These are phyloP conservation scores for Salmacisia buchloeana DNA, from an alignment of 1,284 basidiomycete genomes.

Conservation along the genomic window DNA sequence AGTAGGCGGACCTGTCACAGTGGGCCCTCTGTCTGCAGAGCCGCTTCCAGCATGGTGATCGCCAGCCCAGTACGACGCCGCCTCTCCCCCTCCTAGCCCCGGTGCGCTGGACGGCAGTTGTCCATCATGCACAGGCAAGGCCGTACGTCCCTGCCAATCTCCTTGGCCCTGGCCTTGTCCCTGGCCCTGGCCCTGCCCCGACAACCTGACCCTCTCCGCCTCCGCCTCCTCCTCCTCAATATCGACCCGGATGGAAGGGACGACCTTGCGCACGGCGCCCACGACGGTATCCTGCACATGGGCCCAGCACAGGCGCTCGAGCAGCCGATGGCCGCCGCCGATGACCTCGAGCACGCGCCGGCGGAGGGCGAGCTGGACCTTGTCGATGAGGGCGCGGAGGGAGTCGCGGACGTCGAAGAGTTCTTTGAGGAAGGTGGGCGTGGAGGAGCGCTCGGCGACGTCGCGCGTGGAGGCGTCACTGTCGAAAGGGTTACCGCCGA, in stretches of 20 bases:
- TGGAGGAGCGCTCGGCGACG: neutral
- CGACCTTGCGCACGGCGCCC: neutral
- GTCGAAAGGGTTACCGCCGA: slow-evolving; percentile 12
- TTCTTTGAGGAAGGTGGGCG: slow-evolving; percentile 3
- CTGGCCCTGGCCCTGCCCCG: neutral
- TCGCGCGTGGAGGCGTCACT: neutral
- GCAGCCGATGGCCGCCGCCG: slow-evolving; percentile 6
- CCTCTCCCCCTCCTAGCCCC: neutral
- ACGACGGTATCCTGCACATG: slow-evolving; percentile 11
- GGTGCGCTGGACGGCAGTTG: neutral
- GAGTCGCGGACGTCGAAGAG: slow-evolving; percentile 8
- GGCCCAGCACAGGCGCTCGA: slow-evolving; percentile 9
- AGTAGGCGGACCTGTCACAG: neutral
- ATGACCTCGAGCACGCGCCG: slow-evolving; percentile 8
- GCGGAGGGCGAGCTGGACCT: slow-evolving; percentile 9
- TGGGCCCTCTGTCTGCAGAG: neutral
- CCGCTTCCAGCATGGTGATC: neutral
- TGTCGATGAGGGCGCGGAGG: neutral
- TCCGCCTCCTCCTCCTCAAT: slow-evolving; percentile 9
- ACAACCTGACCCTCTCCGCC: neutral
- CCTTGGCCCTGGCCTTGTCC: neutral
- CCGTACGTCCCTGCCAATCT: neutral
- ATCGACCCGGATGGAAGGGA: neutral
- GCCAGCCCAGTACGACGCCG: slow-evolving; percentile 5
- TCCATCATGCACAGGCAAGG: slow-evolving; percentile 5